Percentiles rank a stretch among this genome's conserved stretches.
Evolutionary conservation across 257 asterid genomes (phyloP).

Genomic region (Ehretia macrophylla): DNA sequence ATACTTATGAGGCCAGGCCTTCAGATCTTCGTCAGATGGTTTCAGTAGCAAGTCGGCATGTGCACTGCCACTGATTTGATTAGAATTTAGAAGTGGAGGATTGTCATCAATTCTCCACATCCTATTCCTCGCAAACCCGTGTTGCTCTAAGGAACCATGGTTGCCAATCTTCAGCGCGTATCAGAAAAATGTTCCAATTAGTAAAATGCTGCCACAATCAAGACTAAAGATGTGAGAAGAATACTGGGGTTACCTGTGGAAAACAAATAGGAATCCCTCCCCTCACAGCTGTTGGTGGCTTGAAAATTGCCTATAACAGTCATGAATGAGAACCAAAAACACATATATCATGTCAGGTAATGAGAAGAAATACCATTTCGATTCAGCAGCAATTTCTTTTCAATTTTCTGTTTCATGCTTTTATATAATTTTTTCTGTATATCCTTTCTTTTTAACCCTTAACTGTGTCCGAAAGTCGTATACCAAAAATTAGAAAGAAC

Average conservation of each 20-base stretch:
- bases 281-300: conserved; percentile 79
- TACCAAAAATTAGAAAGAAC: not conserved
- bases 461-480: no score
- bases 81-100: conserved; percentile 55
- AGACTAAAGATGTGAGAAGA: not conserved
- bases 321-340: not conserved
- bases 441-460: no score
- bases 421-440: no score
- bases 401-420: not conserved
- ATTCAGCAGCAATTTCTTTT: no score
- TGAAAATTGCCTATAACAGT: conserved; percentile 51
- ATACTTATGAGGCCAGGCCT: conserved; percentile 81
- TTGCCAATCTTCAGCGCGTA: conserved; percentile 52
- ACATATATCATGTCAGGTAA: not conserved
- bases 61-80: conserved; percentile 44
- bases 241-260: conserved; percentile 57
- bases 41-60: conserved; percentile 55
- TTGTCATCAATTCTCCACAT: conserved; percentile 64
- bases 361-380: not conserved
- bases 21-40: conserved; percentile 73
- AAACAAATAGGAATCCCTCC: conserved; percentile 91
- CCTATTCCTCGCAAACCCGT: conserved; percentile 80
- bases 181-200: not conserved
- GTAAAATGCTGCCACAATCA: not conserved
- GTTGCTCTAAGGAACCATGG: conserved; percentile 74